Evolutionary conservation across 176 grass and related monocot genomes (phyloP).

Genomic region (Carex scoparia): DNA sequence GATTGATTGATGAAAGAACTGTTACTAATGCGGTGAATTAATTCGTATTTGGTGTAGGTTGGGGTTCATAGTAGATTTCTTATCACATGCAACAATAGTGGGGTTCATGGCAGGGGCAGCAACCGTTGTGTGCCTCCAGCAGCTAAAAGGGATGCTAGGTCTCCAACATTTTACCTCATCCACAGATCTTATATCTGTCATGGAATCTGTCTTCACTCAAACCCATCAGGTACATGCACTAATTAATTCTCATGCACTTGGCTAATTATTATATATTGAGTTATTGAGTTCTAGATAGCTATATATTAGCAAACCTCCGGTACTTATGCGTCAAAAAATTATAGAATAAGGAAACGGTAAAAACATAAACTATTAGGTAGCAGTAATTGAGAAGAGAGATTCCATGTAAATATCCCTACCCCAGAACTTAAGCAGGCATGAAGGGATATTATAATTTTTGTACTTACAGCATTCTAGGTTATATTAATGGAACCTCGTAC

Average conservation of each 20-base stretch:
- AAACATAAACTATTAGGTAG: background rate
- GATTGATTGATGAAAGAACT: background rate
- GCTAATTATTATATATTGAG: background rate
- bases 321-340: background rate
- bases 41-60: slow-evolving; percentile 35
- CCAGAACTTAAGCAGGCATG: background rate
- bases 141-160: slow-evolving; percentile 87
- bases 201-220: slow-evolving; percentile 78
- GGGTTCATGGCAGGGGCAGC: slow-evolving; percentile 97
- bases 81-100: slow-evolving; percentile 87
- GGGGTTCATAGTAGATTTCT: slow-evolving; percentile 87
- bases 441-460: background rate
- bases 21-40: background rate
- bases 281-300: background rate
- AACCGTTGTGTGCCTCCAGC: slow-evolving; percentile 90
- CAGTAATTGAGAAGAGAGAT: no score
- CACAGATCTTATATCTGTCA: slow-evolving; percentile 84
- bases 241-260: background rate
- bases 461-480: background rate
- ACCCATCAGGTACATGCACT: slow-evolving; percentile 49
- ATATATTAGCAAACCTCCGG: background rate
- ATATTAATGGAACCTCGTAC: background rate
- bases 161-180: slow-evolving; percentile 69
- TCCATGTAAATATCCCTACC: no score
- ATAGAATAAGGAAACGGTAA: background rate